Conservation (phyloP, 495 filamentous ascomycete genomes). For the Aspergillus olivimuriae region DNA sequence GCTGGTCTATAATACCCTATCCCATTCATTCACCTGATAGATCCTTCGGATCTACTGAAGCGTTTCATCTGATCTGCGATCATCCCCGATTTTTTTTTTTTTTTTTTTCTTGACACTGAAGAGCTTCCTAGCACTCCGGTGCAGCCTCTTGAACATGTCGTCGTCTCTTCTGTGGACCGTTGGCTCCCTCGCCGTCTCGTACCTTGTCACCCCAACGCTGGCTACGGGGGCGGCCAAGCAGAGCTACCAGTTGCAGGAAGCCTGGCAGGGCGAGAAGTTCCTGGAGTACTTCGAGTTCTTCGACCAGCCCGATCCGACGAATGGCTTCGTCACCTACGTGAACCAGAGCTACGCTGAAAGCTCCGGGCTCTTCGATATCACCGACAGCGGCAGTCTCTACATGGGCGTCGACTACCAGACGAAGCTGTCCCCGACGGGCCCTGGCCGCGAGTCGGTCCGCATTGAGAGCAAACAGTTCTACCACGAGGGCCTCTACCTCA, state of each 20-base stretch:
- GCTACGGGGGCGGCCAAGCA: constrained; percentile 1
- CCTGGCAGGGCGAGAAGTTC: constrained; percentile 43
- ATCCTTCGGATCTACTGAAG: constrained; percentile 1
- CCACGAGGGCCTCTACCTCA: constrained; percentile 63
- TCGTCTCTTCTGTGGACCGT: constrained; percentile 13
- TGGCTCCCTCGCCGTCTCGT: constrained; percentile 15
- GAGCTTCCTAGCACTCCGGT: not conserved
- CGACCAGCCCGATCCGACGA: constrained; percentile 54
- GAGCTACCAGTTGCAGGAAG: constrained; percentile 38
- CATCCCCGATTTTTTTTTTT: not conserved
- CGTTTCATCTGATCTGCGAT: constrained; percentile 2
- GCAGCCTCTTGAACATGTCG: constrained; percentile 8
- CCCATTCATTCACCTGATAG: constrained; percentile 6
- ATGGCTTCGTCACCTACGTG: constrained; percentile 65
- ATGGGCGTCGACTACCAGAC: constrained; percentile 44
- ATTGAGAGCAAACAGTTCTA: constrained; percentile 63
- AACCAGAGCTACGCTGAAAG: constrained; percentile 48
- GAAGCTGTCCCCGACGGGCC: constrained; percentile 24
- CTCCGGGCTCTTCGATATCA: constrained; percentile 50
- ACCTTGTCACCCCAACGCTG: constrained; percentile 7
- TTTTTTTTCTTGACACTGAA: not conserved
- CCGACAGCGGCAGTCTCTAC: constrained; percentile 42
- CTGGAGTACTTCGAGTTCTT: constrained; percentile 47
- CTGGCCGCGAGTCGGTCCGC: constrained; percentile 63
- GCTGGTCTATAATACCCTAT: not conserved